A percentile compares a stretch with the other conserved stretches of the same genome.
These are phyloP conservation scores for Ogataea zsoltii DNA, from an alignment of 805 yeast species.

Conservation along the genomic window DNA sequence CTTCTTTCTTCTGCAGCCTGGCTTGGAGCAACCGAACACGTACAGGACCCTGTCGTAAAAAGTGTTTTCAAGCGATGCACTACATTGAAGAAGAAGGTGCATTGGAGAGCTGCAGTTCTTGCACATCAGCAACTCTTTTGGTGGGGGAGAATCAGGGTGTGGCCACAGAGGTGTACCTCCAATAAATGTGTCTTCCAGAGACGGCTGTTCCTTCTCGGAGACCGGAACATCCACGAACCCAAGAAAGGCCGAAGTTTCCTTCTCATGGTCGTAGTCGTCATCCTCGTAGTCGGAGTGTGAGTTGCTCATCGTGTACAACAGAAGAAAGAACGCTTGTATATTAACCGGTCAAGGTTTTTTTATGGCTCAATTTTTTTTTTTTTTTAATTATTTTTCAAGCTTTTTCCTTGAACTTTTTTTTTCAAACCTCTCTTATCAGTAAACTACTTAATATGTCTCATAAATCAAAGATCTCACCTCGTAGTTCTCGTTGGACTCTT, in stretches of 20 bases:
- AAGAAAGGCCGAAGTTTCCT: conserved; percentile 43
- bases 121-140: conserved; percentile 56
- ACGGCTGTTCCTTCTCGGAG: conserved; percentile 46
- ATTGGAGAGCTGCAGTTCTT: conserved; percentile 60
- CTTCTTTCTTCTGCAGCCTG: conserved; percentile 62
- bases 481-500: conserved; percentile 83
- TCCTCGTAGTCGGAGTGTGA: conserved; percentile 11
- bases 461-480: conserved; percentile 62
- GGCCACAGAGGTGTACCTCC: conserved; percentile 84
- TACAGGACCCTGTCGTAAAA: conserved; percentile 81
- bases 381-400: not conserved
- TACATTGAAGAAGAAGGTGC: conserved; percentile 76
- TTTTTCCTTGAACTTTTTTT: not conserved
- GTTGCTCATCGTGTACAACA: not conserved
- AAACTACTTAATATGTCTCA: conserved; percentile 49
- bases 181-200: conserved; percentile 68
- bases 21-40: conserved; percentile 69
- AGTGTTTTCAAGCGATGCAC: conserved; percentile 71
- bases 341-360: too few species aligned
- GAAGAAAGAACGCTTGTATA: too few species aligned
- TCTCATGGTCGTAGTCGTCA: conserved; percentile 15
- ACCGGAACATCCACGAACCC: conserved; percentile 70
- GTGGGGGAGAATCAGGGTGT: conserved; percentile 58
- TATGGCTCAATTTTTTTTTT: not conserved
- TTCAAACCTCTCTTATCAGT: not conserved